Base-by-base conservation (phyloP, 352 stramenopile species). In the Halophytophthora polymorphica region DNA sequence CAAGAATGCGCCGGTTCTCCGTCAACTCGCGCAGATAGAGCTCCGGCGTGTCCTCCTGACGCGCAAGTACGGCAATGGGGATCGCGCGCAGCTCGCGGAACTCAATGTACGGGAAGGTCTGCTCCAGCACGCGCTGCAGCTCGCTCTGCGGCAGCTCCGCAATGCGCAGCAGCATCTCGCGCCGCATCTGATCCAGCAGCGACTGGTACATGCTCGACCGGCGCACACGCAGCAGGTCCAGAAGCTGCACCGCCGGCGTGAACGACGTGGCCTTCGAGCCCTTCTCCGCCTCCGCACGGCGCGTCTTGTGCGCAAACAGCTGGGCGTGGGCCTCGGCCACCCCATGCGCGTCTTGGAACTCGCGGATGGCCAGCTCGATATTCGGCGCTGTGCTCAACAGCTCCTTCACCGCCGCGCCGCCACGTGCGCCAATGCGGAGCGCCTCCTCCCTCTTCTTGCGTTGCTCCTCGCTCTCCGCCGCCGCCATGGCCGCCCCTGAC, bases 71-170 rank as follows among this genome's bases (percentile, higher is more conserved):
- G 39, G 85, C 83, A 44, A 95, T 92, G 15, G 83, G 83, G 50
- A 95, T 84, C 21, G 78, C 71, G 38, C 83, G 77, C 28, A 95
- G 73, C 67, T 95, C 85, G 33, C 81, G 81, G 54, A 92, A 92
- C 58, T 95, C 85, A 61, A 95, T 90, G 37, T 92, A 95, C 28
- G 85, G 82, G 53, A 95, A 95, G 15, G 85, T 95, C 37, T 71
- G 68, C 56, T 93, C 83, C 7, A 95, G 60, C 38, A 90, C 58
- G 18, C 71, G 66, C 25, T 84, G 73, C 19, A 95, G 63, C 41
- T 95, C 75, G 13, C 71, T 70, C 58, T 90, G 78, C 11, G 75
- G 71, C 18, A 91, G 65, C 40, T 87, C 69, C 35, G 75, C 64
- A 50, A 89, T 88, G 41, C 83, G 83, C 53, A 88, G 50, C 35